A percentile compares a stretch with the other conserved stretches of the same genome.
Conservation (phyloP, 1,139 yeast genomes). For the Geotrichum australiense region DNA sequence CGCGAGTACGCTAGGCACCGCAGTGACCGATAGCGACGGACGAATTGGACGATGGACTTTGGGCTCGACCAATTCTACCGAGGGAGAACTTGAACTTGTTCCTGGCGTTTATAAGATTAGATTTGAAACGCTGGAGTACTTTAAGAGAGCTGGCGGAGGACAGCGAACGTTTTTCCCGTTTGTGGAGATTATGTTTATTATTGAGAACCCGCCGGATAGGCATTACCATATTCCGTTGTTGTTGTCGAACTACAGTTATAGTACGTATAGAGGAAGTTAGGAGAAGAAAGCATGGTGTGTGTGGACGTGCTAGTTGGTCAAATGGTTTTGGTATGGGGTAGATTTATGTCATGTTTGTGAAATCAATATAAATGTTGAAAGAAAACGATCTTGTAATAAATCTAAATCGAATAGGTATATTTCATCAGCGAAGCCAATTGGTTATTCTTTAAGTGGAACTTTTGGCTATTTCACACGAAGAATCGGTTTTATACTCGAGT, state of each 20-base stretch:
- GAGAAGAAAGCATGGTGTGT: too few relatives aligned
- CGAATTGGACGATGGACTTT: constrained; percentile 62
- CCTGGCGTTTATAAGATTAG: constrained; percentile 69
- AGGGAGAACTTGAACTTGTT: constrained; percentile 30
- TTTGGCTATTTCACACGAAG: too few relatives aligned
- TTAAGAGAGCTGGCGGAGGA: constrained; percentile 32
- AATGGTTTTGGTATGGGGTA: too few relatives aligned
- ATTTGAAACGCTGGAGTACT: constrained; percentile 67
- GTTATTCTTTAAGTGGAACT: too few relatives aligned
- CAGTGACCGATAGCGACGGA: constrained; percentile 71
- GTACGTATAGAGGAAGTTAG: constrained; percentile 82
- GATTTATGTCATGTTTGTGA: too few relatives aligned
- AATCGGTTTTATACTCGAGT: too few relatives aligned
- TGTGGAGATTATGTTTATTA: constrained; percentile 67
- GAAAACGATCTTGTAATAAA: too few relatives aligned
- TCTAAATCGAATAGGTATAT: too few relatives aligned
- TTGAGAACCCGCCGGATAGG: constrained; percentile 57
- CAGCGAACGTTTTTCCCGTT: constrained; percentile 67
- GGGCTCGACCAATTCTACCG: constrained; percentile 33
- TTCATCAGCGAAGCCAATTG: too few relatives aligned
- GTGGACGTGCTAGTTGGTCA: too few relatives aligned
- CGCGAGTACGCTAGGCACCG: constrained; percentile 48
- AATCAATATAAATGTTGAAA: too few relatives aligned
- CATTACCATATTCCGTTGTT: constrained; percentile 86
- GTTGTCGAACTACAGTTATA: constrained; percentile 74